phyloP scores from a whole-genome alignment of 495 filamentous ascomycete species.

The Penicillium coprophilum region DNA sequence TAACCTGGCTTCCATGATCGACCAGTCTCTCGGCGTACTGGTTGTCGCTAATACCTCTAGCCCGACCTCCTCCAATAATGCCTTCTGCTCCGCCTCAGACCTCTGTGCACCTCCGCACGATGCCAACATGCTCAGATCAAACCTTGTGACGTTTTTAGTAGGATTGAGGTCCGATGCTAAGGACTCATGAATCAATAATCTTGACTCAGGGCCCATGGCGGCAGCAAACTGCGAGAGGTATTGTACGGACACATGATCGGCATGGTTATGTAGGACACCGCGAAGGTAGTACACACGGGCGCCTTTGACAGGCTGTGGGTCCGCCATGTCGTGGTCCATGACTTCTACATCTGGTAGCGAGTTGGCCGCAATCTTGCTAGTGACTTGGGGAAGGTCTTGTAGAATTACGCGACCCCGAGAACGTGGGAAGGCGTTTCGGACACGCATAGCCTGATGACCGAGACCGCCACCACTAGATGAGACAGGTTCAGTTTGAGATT shows the following conservation, averaged over 20 bases:
- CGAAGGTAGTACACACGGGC: conserved; percentile 29
- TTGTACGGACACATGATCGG: conserved; percentile 37
- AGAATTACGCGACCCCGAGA: conserved; percentile 44
- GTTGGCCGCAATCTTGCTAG: conserved; percentile 35
- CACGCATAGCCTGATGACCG: conserved; percentile 47
- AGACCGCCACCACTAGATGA: conserved; percentile 33
- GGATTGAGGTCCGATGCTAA: conserved; percentile 40
- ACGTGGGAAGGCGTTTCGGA: conserved; percentile 34
- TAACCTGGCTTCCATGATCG: neutral
- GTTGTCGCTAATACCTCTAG: conserved; percentile 48
- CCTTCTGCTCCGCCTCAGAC: conserved; percentile 32
- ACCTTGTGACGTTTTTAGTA: conserved; percentile 29
- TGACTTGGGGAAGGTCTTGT: conserved; percentile 47
- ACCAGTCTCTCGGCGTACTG: neutral
- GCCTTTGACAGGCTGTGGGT: conserved; percentile 44
- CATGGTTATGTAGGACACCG: conserved; percentile 49
- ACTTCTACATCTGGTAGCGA: conserved; percentile 25
- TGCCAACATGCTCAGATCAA: conserved; percentile 41
- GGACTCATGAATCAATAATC: conserved; percentile 49
- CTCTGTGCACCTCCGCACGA: conserved; percentile 26
- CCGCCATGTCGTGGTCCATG: conserved; percentile 47
- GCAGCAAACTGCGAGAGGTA: conserved; percentile 37
- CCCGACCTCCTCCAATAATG: conserved; percentile 46
- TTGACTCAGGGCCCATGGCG: conserved; percentile 44
- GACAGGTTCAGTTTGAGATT: neutral